Evolutionary conservation across 352 stramenopile species (phyloP).

Genomic region (Blastocystis sp.): DNA sequence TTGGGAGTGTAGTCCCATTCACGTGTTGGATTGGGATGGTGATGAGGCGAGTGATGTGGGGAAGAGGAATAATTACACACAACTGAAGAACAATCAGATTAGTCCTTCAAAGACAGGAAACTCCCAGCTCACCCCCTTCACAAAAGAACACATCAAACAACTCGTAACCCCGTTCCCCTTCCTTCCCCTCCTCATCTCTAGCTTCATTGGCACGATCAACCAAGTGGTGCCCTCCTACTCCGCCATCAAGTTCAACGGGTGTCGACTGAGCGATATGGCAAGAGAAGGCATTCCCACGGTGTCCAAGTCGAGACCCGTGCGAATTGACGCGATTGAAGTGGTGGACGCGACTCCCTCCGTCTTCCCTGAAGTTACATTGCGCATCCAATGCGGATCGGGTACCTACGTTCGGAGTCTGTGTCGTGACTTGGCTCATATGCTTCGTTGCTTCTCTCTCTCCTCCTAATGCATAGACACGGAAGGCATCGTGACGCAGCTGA

Average conservation of each 20-base stretch:
- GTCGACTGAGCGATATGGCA: slow-evolving; percentile 18
- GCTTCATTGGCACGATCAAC: slow-evolving; percentile 1
- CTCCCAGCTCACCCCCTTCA: too few relatives aligned
- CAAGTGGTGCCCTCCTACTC: slow-evolving; percentile 46
- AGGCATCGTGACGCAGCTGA: slow-evolving; percentile 23
- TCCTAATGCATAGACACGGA: background rate
- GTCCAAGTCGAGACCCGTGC: background rate
- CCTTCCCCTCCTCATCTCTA: too few relatives aligned
- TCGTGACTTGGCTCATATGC: background rate
- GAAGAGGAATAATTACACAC: too few relatives aligned
- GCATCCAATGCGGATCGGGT: slow-evolving; percentile 7
- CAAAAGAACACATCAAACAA: too few relatives aligned
- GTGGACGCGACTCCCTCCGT: background rate
- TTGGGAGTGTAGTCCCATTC: background rate
- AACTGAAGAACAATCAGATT: too few relatives aligned
- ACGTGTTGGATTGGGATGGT: background rate
- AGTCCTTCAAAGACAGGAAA: too few relatives aligned
- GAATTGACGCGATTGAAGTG: slow-evolving; percentile 35
- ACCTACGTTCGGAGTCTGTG: slow-evolving; percentile 64
- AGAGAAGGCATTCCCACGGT: background rate
- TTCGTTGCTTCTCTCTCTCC: slow-evolving; percentile 2
- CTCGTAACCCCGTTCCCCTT: too few relatives aligned
- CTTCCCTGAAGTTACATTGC: slow-evolving; percentile 46
- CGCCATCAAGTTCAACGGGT: slow-evolving; percentile 8
- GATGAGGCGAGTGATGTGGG: too few relatives aligned